Conservation (phyloP, 73 alveolate species). For the Durusdinium trenchii region DNA sequence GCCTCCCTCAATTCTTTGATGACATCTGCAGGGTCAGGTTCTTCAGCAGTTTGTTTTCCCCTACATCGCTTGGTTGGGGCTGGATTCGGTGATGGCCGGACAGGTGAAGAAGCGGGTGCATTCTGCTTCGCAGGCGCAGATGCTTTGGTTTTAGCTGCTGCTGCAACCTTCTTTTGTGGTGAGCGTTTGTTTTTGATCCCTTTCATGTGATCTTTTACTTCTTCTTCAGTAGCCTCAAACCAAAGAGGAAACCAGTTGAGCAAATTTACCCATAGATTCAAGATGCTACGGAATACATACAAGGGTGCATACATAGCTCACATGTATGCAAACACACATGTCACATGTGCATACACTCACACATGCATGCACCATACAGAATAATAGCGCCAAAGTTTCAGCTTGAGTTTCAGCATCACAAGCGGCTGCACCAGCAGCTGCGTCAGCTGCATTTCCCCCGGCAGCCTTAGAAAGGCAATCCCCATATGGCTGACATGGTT, state of each 20-base stretch:
- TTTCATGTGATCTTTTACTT: not conserved
- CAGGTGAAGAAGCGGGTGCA: no score
- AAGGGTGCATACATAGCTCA: not conserved
- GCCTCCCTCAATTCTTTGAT: slow-evolving; percentile 22
- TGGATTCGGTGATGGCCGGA: slow-evolving; percentile 23
- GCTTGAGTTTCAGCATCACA: slow-evolving; percentile 11
- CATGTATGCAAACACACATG: not conserved
- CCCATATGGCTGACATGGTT: not conserved
- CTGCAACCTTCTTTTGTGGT: not conserved
- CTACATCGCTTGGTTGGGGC: slow-evolving; percentile 6
- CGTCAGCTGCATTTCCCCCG: not conserved
- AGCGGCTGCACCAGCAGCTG: slow-evolving; percentile 23
- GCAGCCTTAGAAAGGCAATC: not conserved
- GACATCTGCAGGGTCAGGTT: not conserved
- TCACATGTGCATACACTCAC: not conserved
- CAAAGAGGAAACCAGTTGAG: not conserved
- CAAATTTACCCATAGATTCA: not conserved
- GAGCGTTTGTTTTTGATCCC: not conserved
- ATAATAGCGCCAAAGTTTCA: not conserved
- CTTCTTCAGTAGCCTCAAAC: slow-evolving; percentile 22
- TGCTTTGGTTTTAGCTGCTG: not conserved
- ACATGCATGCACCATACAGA: not conserved
- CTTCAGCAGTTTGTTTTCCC: not conserved
- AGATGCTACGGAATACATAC: not conserved
- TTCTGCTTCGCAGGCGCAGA: no score